phyloP scores from a whole-genome alignment of 345 rosid species.

The Citrus maxima region DNA sequence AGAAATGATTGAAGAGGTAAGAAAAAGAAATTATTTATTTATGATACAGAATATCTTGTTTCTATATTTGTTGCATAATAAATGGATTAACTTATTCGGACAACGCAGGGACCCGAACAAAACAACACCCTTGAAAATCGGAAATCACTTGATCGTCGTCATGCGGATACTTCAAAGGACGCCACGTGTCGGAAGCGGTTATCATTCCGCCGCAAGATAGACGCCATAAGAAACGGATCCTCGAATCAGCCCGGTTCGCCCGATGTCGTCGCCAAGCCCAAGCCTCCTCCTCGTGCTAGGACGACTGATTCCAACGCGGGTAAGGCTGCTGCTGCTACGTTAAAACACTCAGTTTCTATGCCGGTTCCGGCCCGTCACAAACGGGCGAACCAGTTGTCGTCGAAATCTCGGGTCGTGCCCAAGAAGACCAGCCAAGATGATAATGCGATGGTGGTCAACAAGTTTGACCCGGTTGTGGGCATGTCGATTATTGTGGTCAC shows the following conservation, averaged over 20 bases:
- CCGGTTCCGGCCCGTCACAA: background rate
- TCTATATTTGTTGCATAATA: background rate
- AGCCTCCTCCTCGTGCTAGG: background rate
- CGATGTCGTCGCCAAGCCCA: slow-evolving; percentile 4
- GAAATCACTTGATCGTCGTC: slow-evolving; percentile 18
- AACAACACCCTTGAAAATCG: slow-evolving; percentile 23
- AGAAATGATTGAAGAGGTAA: background rate
- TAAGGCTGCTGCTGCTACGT: background rate
- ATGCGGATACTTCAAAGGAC: slow-evolving; percentile 1
- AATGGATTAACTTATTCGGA: slow-evolving; percentile 20
- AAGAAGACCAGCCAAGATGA: background rate
- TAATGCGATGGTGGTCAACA: background rate
- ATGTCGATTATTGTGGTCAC: slow-evolving; percentile 52
- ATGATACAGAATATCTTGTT: background rate
- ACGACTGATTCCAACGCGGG: background rate
- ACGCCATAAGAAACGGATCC: slow-evolving; percentile 19
- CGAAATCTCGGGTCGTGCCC: background rate
- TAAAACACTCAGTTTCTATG: slow-evolving; percentile 9
- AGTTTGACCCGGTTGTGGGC: slow-evolving; percentile 46
- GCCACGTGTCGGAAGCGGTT: slow-evolving; percentile 17
- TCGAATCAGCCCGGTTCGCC: slow-evolving; percentile 31
- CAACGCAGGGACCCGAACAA: slow-evolving; percentile 15
- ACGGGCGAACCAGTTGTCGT: background rate
- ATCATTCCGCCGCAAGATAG: slow-evolving; percentile 25
- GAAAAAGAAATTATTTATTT: too few species aligned